Conservation (phyloP, 2,329 filamentous ascomycete species). For the Xylaria sp. region DNA sequence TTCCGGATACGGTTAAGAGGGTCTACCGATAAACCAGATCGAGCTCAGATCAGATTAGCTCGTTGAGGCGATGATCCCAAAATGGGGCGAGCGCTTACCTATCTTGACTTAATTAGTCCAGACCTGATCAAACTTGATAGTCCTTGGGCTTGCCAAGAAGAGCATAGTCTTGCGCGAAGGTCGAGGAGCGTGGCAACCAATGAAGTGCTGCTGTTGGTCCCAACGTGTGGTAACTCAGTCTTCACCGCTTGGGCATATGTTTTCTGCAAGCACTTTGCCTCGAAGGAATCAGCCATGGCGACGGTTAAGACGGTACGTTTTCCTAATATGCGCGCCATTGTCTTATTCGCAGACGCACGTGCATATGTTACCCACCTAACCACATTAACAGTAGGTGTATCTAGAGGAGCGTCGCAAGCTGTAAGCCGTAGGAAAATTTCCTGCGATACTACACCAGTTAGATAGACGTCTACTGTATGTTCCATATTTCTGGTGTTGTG, state of each 20-base stretch:
- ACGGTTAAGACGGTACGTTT: background rate
- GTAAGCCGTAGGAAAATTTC: slow-evolving; percentile 22
- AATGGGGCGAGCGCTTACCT: slow-evolving; percentile 10
- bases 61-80: background rate
- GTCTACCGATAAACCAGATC: slow-evolving; percentile 19
- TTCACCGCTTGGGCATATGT: slow-evolving; percentile 23
- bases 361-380: slow-evolving; percentile 17
- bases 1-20: slow-evolving; percentile 7
- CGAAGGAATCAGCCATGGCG: slow-evolving; percentile 12
- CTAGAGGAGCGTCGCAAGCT: slow-evolving; percentile 9
- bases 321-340: slow-evolving; percentile 8
- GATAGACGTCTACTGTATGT: slow-evolving; percentile 6
- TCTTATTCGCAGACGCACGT: slow-evolving; percentile 18
- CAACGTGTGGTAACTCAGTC: slow-evolving; percentile 12
- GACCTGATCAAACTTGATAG: slow-evolving; percentile 24
- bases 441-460: slow-evolving; percentile 9
- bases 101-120: slow-evolving; percentile 18
- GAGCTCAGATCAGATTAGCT: slow-evolving; percentile 10
- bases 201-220: slow-evolving; percentile 6
- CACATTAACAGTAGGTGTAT: slow-evolving; percentile 10
- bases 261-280: slow-evolving; percentile 22
- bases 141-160: slow-evolving; percentile 20
- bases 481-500: slow-evolving; percentile 5
- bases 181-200: slow-evolving; percentile 15
- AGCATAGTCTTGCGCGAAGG: slow-evolving; percentile 11